Evolutionary conservation across 108 stramenopile genomes (phyloP).

Genomic region (Cyclotella baltica): DNA sequence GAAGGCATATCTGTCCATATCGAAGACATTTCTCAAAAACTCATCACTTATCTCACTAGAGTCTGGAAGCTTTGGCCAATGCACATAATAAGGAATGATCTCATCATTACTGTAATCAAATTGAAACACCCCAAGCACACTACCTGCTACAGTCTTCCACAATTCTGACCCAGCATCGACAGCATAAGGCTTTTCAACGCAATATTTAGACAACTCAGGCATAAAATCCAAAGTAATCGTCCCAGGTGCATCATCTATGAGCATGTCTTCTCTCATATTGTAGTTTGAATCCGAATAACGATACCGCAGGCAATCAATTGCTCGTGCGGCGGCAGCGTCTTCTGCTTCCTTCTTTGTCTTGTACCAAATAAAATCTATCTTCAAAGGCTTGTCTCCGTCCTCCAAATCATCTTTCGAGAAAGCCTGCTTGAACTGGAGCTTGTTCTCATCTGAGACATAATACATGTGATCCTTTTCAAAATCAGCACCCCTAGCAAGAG

Average conservation of each 20-base stretch:
- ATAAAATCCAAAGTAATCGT: neutral
- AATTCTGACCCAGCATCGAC: neutral
- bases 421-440: neutral
- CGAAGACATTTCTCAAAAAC: neutral
- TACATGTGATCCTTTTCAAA: conserved; percentile 24
- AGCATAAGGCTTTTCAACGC: conserved; percentile 2
- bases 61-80: neutral
- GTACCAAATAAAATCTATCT: conserved; percentile 33
- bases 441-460: conserved; percentile 6
- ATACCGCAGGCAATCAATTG: conserved; percentile 31
- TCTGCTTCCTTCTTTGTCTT: conserved; percentile 43
- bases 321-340: conserved; percentile 41
- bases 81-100: neutral
- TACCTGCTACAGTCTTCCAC: neutral
- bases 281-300: neutral
- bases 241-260: neutral
- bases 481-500: conserved; percentile 5
- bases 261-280: neutral
- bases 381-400: neutral
- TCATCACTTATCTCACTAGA: neutral
- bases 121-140: neutral
- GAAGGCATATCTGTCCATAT: neutral
- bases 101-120: neutral
- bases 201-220: neutral
- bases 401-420: neutral